These are phyloP conservation scores for Lasiosphaeria ovina DNA, from an alignment of 495 filamentous ascomycete genomes.

Conservation along the genomic window DNA sequence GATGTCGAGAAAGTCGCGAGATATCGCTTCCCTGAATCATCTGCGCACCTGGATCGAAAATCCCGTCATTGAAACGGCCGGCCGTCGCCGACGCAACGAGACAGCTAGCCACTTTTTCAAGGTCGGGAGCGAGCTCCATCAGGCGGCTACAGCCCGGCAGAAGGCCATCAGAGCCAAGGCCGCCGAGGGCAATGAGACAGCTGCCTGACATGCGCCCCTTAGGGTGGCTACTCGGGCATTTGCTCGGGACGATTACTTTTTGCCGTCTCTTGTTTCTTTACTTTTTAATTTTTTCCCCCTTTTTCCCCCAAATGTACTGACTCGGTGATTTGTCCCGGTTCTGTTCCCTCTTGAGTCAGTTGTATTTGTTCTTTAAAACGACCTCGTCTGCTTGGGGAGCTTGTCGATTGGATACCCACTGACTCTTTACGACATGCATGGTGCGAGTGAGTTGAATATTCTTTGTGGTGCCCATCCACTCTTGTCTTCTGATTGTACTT, in stretches of 20 bases:
- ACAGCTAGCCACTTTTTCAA: slow-evolving; percentile 2
- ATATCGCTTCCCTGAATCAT: slow-evolving; percentile 4
- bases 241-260: slow-evolving; percentile 2
- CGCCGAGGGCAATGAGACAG: slow-evolving; percentile 2
- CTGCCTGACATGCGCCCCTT: not conserved
- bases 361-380: not conserved
- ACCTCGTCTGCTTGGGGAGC: not conserved
- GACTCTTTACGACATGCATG: too few relatives aligned
- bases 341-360: not conserved
- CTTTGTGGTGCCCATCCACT: too few relatives aligned
- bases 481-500: too few relatives aligned
- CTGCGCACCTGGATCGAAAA: slow-evolving; percentile 7
- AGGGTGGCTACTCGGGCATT: not conserved
- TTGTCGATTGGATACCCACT: not conserved
- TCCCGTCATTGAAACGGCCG: slow-evolving; percentile 4
- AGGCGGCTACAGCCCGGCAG: slow-evolving; percentile 2
- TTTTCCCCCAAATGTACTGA: not conserved
- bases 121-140: not conserved
- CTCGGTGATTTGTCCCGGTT: not conserved
- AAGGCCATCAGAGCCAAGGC: slow-evolving; percentile 4
- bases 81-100: not conserved
- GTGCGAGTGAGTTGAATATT: too few relatives aligned
- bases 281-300: not conserved
- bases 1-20: slow-evolving; percentile 4
- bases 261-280: not conserved